phyloP scores from a whole-genome alignment of 257 asterid genomes.

The Leptodermis oblonga region DNA sequence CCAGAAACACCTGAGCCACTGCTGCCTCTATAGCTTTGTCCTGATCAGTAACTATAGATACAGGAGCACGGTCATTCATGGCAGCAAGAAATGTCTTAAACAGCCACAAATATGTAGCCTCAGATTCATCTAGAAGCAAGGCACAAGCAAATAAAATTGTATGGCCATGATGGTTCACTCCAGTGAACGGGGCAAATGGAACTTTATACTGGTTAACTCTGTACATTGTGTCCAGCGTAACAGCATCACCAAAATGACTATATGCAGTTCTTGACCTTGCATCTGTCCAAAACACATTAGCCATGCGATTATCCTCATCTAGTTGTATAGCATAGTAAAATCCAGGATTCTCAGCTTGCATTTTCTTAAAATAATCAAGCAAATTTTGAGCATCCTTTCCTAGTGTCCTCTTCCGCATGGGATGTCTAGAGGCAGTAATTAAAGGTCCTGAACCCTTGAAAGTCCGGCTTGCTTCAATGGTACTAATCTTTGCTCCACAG shows the following conservation, averaged over 20 bases:
- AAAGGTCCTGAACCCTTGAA: conserved; percentile 28
- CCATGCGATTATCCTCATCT: conserved; percentile 81
- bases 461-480: conserved; percentile 35
- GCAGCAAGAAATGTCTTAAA: conserved; percentile 81
- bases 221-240: conserved; percentile 63
- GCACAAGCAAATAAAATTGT: conserved; percentile 79
- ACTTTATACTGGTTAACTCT: conserved; percentile 55
- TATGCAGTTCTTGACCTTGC: conserved; percentile 86
- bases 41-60: conserved; percentile 63
- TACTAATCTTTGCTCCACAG: conserved; percentile 36
- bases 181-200: conserved; percentile 86
- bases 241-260: conserved; percentile 82
- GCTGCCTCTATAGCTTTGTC: conserved; percentile 62
- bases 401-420: conserved; percentile 45
- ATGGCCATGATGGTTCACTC: conserved; percentile 94
- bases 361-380: conserved; percentile 80
- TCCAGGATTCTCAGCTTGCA: conserved; percentile 94
- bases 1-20: conserved; percentile 65
- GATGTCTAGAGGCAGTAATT: conserved; percentile 33
- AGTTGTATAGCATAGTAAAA: conserved; percentile 91
- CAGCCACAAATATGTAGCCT: conserved; percentile 77
- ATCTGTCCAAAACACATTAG: conserved; percentile 93
- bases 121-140: conserved; percentile 80
- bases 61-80: conserved; percentile 66
- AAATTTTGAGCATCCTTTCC: conserved; percentile 89